A percentile compares a stretch with the other conserved stretches of the same genome.
Conservation (phyloP, 352 stramenopile genomes). For the Pythium aristosporum region DNA sequence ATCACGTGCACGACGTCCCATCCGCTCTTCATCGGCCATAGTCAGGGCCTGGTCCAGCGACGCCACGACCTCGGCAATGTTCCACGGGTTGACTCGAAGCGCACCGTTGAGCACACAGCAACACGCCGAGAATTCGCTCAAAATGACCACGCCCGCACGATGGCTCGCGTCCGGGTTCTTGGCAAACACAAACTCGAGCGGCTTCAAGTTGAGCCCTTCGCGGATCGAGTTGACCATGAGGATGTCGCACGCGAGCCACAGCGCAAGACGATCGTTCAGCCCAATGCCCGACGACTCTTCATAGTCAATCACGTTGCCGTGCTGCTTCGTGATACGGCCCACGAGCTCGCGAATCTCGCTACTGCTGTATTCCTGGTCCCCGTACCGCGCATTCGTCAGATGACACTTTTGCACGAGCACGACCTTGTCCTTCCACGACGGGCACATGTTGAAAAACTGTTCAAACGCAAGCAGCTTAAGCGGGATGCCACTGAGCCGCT, state of each 20-base stretch:
- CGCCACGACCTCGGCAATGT: conserved; percentile 91
- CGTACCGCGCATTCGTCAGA: conserved; percentile 82
- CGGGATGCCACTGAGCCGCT: conserved; percentile 92
- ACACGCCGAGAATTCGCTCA: conserved; percentile 96
- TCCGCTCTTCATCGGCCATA: conserved; percentile 89
- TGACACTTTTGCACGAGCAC: conserved; percentile 94
- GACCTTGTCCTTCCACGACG: conserved; percentile 92
- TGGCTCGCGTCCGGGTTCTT: conserved; percentile 41
- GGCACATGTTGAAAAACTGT: conserved; percentile 95
- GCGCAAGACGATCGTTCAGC: conserved; percentile 89
- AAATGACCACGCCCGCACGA: conserved; percentile 92
- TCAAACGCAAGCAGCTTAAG: conserved; percentile 97
- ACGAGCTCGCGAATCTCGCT: conserved; percentile 84
- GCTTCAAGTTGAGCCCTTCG: conserved; percentile 97
- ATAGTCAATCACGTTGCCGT: conserved; percentile 85
- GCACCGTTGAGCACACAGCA: conserved; percentile 96
- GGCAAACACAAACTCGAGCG: conserved; percentile 94
- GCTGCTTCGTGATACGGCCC: conserved; percentile 65
- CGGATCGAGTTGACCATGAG: conserved; percentile 95
- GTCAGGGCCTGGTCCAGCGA: conserved; percentile 93
- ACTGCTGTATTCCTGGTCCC: conserved; percentile 91
- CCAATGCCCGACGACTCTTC: conserved; percentile 85
- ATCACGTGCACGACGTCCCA: conserved; percentile 91
- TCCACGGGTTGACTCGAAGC: conserved; percentile 97
- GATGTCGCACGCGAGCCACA: conserved; percentile 95